Percentiles rank a stretch among this genome's conserved stretches.
These are phyloP conservation scores for Penicillium robsamsonii DNA, from an alignment of 495 filamentous ascomycete genomes.

Conservation along the genomic window DNA sequence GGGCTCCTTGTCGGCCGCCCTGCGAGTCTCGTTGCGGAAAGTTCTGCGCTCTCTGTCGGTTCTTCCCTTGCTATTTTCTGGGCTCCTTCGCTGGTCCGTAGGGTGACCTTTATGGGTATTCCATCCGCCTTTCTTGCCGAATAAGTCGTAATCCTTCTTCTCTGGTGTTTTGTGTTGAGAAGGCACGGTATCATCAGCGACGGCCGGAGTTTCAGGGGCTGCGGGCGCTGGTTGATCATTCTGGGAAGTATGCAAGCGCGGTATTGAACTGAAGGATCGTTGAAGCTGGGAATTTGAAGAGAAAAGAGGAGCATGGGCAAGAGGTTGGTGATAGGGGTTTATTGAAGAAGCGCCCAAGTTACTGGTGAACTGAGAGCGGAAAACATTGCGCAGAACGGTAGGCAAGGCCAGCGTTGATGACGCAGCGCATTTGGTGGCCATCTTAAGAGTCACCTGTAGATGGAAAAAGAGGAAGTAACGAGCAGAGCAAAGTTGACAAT, in stretches of 20 bases:
- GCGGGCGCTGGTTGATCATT: neutral
- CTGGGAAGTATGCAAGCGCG: neutral
- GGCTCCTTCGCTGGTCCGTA: neutral
- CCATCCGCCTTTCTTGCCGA: neutral
- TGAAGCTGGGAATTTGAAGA: neutral
- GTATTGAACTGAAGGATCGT: slow-evolving; percentile 18
- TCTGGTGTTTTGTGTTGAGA: neutral
- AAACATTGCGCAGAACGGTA: slow-evolving; percentile 22
- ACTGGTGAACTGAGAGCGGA: slow-evolving; percentile 26
- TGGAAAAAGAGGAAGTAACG: neutral
- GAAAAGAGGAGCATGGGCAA: slow-evolving; percentile 8
- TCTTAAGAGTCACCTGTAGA: slow-evolving; percentile 2
- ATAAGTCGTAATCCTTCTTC: neutral
- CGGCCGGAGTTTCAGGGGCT: neutral
- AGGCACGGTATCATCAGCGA: neutral
- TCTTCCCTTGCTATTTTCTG: neutral
- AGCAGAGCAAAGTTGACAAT: neutral
- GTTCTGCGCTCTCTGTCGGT: slow-evolving; percentile 8
- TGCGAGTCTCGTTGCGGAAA: slow-evolving; percentile 9
- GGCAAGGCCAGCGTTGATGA: slow-evolving; percentile 29
- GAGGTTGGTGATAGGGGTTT: slow-evolving; percentile 2
- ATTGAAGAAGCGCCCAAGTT: slow-evolving; percentile 10
- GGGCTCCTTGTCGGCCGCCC: slow-evolving; percentile 1
- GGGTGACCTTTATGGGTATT: neutral
- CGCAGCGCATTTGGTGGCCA: slow-evolving; percentile 22